Evolutionary conservation across 2,329 filamentous ascomycete genomes (phyloP).

Genomic region (Phyllosticta paracitricarpa): DNA sequence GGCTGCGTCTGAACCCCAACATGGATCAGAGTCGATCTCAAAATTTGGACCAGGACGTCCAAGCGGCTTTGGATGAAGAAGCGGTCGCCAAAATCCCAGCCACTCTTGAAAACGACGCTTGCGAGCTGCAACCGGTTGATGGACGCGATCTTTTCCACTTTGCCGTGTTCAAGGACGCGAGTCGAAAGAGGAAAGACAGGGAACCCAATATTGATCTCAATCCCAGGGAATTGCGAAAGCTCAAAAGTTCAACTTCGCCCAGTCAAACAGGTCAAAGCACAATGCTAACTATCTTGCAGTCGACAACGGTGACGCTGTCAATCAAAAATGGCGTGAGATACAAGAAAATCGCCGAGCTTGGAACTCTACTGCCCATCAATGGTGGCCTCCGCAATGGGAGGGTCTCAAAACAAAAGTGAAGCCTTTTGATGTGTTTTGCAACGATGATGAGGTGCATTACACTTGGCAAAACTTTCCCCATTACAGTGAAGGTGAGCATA

Average conservation of each 20-base stretch:
- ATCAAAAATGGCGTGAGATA: background rate
- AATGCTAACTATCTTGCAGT: background rate
- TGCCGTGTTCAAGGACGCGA: background rate
- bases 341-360: background rate
- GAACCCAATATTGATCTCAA: background rate
- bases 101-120: background rate
- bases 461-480: background rate
- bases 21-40: background rate
- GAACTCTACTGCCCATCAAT: background rate
- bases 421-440: constrained; percentile 1
- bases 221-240: background rate
- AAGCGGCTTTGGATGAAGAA: background rate
- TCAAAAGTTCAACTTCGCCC: background rate
- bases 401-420: background rate
- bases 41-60: background rate
- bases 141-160: background rate
- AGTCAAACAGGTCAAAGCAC: background rate
- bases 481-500: background rate
- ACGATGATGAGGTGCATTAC: constrained; percentile 1
- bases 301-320: background rate
- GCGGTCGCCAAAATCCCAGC: background rate
- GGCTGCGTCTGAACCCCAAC: background rate
- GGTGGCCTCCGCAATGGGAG: background rate
- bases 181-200: background rate
- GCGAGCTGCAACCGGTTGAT: background rate